phyloP scores from a whole-genome alignment of 208 protist species.

The Leishmania lainsoni region DNA sequence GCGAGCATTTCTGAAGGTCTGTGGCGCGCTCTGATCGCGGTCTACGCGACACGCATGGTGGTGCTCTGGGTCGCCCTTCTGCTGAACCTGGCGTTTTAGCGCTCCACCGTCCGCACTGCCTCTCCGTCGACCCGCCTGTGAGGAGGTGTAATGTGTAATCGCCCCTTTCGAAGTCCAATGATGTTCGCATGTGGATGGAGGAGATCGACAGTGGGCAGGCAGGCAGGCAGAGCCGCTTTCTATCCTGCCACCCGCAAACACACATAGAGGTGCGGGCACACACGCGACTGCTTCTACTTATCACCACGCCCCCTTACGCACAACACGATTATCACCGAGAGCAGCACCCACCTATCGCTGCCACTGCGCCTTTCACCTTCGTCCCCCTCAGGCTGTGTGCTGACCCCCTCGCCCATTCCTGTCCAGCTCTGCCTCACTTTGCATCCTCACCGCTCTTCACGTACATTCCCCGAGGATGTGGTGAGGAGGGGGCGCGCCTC shows the following conservation, averaged over 20 bases:
- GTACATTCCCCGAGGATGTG: no score
- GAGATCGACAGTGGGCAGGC: neutral
- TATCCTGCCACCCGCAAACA: neutral
- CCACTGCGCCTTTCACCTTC: neutral
- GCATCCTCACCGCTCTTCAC: no score
- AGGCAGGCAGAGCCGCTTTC: neutral
- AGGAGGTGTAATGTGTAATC: no score
- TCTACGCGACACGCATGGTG: conserved; percentile 40
- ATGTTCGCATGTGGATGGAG: neutral
- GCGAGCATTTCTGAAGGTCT: conserved; percentile 2
- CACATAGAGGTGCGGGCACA: neutral
- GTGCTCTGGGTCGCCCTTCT: conserved; percentile 33
- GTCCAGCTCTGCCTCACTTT: no score
- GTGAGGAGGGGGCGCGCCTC: no score
- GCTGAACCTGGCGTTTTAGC: conserved; percentile 38
- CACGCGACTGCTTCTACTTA: no score
- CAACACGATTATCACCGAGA: neutral
- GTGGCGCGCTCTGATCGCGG: neutral
- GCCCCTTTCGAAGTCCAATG: no score
- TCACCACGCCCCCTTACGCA: neutral
- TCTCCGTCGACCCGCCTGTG: no score
- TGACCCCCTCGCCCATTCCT: no score
- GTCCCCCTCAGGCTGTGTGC: neutral
- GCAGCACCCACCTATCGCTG: neutral
- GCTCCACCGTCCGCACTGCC: neutral